phyloP scores from a whole-genome alignment of 2,329 filamentous ascomycete genomes.

The Didymosphaeria variabile region DNA sequence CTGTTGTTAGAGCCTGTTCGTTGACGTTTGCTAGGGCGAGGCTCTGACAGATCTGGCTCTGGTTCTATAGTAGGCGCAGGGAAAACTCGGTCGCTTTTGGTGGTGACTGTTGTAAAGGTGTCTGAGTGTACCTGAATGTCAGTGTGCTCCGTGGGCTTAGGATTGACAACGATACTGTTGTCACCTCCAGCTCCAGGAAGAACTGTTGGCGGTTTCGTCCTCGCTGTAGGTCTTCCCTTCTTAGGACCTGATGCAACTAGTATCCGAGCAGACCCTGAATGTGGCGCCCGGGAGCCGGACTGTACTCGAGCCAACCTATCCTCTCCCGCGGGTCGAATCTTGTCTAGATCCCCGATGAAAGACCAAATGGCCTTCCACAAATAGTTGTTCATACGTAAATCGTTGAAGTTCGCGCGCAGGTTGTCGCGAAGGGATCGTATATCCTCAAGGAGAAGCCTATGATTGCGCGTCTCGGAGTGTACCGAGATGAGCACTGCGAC shows the following conservation, averaged over 20 bases:
- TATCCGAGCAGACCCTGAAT: not conserved
- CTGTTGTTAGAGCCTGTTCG: not conserved
- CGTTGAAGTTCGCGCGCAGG: slow-evolving; percentile 39
- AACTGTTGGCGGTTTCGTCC: slow-evolving; percentile 18
- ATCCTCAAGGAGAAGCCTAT: slow-evolving; percentile 40
- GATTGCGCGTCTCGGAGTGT: slow-evolving; percentile 38
- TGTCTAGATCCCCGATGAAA: slow-evolving; percentile 40
- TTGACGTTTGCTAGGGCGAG: not conserved
- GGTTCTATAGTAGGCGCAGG: not conserved
- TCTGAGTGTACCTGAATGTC: no score
- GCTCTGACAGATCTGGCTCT: slow-evolving; percentile 2
- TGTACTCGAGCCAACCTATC: slow-evolving; percentile 26
- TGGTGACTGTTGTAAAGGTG: no score
- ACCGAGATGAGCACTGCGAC: slow-evolving; percentile 45
- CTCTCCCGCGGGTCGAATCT: slow-evolving; percentile 35
- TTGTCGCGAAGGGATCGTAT: slow-evolving; percentile 36
- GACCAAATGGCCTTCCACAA: slow-evolving; percentile 46
- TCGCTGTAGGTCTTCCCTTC: slow-evolving; percentile 16
- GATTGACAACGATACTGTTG: slow-evolving; percentile 11
- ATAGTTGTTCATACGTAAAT: slow-evolving; percentile 37
- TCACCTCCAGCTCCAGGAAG: slow-evolving; percentile 15
- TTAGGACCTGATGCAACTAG: slow-evolving; percentile 11
- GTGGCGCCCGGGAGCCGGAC: not conserved
- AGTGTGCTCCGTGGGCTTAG: not conserved
- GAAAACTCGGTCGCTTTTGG: no score